A percentile compares a stretch with the other conserved stretches of the same genome.
These are phyloP conservation scores for Talaromyces wortmannii DNA, from an alignment of 495 filamentous ascomycete species.

Conservation along the genomic window DNA sequence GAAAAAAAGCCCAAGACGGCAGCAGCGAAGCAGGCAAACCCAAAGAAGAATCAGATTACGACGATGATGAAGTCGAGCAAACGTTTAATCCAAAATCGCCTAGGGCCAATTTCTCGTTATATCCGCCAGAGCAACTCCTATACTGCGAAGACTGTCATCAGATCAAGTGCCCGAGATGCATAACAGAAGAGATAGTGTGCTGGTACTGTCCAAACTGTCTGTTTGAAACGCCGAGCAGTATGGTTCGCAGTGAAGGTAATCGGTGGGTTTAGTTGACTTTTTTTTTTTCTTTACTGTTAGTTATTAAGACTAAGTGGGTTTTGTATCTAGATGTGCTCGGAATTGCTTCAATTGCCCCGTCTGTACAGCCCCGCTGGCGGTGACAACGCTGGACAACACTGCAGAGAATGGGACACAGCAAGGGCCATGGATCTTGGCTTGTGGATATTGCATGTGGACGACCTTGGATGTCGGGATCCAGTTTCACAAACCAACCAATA, in stretches of 20 bases:
- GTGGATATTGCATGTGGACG: constrained; percentile 87
- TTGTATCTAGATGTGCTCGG: constrained; percentile 65
- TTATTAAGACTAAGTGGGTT: not conserved
- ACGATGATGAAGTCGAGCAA: constrained; percentile 61
- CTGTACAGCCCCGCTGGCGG: constrained; percentile 73
- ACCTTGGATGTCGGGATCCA: constrained; percentile 82
- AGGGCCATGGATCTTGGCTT: constrained; percentile 74
- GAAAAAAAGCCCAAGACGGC: not conserved
- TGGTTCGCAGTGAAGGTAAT: constrained; percentile 85
- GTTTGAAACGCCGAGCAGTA: constrained; percentile 88
- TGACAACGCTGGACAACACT: constrained; percentile 55
- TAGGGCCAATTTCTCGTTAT: constrained; percentile 82
- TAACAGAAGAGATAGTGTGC: constrained; percentile 83
- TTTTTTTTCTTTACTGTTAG: not conserved
- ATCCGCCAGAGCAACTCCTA: constrained; percentile 86
- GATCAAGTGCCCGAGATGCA: constrained; percentile 88
- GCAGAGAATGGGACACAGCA: constrained; percentile 28
- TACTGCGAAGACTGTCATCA: constrained; percentile 97
- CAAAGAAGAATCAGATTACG: constrained; percentile 18
- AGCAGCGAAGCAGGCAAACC: constrained; percentile 3
- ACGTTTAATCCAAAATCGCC: constrained; percentile 82
- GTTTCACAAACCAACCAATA: constrained; percentile 80
- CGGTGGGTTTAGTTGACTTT: constrained; percentile 49
- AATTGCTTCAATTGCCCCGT: constrained; percentile 93
- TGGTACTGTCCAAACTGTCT: constrained; percentile 96